Conservation (phyloP, 345 rosid genomes). For the Lagerstroemia speciosa region DNA sequence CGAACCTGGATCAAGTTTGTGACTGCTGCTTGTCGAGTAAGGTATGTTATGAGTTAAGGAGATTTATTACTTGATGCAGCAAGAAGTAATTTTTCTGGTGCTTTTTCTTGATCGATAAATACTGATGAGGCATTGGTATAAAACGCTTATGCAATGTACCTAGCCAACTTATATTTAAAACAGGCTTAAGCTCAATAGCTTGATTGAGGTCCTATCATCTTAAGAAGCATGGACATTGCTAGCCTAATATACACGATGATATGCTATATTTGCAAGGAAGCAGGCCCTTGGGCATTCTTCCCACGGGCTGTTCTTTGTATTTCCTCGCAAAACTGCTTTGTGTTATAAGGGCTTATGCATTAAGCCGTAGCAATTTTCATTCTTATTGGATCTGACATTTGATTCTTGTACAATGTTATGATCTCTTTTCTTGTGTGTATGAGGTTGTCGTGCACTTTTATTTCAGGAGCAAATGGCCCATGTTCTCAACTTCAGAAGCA, state of each 20-base stretch:
- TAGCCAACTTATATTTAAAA: not conserved
- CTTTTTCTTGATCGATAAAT: not conserved
- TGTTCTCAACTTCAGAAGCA: slow-evolving; percentile 44
- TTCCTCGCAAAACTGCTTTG: not conserved
- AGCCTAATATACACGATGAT: not conserved
- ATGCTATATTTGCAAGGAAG: not conserved
- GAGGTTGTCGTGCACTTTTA: slow-evolving; percentile 4
- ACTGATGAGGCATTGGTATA: not conserved
- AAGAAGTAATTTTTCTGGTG: not conserved
- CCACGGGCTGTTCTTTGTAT: not conserved
- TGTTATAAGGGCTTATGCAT: not conserved
- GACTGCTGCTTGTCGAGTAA: slow-evolving; percentile 44
- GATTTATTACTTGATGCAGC: not conserved
- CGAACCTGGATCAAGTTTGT: slow-evolving; percentile 57
- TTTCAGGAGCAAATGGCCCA: slow-evolving; percentile 39
- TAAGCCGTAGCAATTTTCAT: not conserved
- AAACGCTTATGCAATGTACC: not conserved
- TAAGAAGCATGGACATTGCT: not conserved
- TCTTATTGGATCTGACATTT: not conserved
- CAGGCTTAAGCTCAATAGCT: not conserved
- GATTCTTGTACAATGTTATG: not conserved
- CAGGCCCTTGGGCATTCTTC: not conserved
- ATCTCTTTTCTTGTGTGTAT: not conserved
- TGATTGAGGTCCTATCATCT: not conserved
- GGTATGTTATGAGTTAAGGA: slow-evolving; percentile 31